Evolutionary conservation across 306 rosid genomes (phyloP).

Genomic region (Trifolium fragiferum): DNA sequence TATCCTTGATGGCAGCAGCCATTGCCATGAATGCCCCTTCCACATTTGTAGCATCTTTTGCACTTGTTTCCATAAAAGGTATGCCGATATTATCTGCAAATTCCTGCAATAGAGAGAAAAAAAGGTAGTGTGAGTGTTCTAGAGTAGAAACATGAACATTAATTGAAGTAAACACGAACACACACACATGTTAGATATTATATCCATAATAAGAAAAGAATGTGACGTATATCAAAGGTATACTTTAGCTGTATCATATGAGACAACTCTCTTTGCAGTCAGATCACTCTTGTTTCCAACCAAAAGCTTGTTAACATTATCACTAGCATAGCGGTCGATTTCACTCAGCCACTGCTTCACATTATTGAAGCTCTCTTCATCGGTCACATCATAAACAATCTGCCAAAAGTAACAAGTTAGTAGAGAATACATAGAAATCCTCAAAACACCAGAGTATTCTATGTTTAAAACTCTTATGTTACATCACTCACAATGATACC

Average conservation of each 20-base stretch:
- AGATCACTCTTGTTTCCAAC: conserved; percentile 69
- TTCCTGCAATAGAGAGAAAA: conserved; percentile 41
- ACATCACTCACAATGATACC: conserved; percentile 60
- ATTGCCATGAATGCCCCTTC: conserved; percentile 68
- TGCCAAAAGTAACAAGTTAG: conserved; percentile 41
- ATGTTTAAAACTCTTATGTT: conserved; percentile 7
- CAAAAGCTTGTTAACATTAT: conserved; percentile 64
- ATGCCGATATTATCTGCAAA: conserved; percentile 61
- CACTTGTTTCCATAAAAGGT: conserved; percentile 67
- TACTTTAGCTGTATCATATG: conserved; percentile 61
- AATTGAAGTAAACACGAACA: conserved; percentile 4
- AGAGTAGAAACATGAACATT: conserved; percentile 21
- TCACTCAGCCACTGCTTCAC: conserved; percentile 70
- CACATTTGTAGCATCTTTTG: conserved; percentile 62
- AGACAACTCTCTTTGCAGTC: conserved; percentile 56
- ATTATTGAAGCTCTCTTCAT: conserved; percentile 63
- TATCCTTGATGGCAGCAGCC: conserved; percentile 59
- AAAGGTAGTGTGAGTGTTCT: conserved; percentile 15
- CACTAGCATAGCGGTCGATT: conserved; percentile 65
- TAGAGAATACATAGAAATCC: conserved; percentile 20
- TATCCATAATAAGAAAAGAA: conserved; percentile 23
- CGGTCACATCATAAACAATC: conserved; percentile 67
- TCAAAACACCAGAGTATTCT: conserved; percentile 21
- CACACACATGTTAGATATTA: conserved; percentile 3
- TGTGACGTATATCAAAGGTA: conserved; percentile 24